Base-by-base conservation (phyloP, 768 basidiomycete genomes). In the Dacryopinax spathularia region DNA sequence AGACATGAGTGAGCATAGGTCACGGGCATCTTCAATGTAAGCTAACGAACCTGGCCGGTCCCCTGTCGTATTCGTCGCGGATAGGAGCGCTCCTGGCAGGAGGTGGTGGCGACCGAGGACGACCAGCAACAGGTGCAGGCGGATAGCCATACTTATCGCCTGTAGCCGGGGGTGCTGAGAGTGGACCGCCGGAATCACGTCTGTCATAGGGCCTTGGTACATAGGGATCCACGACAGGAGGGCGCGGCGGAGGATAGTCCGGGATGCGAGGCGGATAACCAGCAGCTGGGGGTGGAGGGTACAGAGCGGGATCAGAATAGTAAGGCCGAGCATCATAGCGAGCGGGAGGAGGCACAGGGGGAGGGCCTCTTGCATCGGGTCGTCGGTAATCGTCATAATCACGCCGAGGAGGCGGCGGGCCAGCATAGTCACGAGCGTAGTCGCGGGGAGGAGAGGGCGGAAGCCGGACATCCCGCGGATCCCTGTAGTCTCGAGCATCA, bases 41-140 rank as follows among this genome's bases (percentile, higher is more conserved):
- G 15, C 31, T 37, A 15, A 33, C 62, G 39, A 76, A 87, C 85
- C 85, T 66, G 25, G 60, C 71, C 20, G 80, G 76, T 61, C 79
- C 79, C 69, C 84, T 78, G 34, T 88, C 86, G 66, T 80, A 83
- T 25, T 88, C 86, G 37, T 88, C 86, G 62, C 84, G 77, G n/a
- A 80, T 79, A 36, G 63, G 31, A 27, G 59, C 63, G 29, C 15
- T 56, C 48, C 48, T 56, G 5, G 31, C 48, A 20, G 84, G 81
- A 33, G 72, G 72, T 66, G 84, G 78, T 34, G 87, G 80, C 4
- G 79, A 81, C 60, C 81, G 75, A 15, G 81, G 73, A 66, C 81
- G 77, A 62, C 78, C 82, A 61, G 79, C 72, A 34, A 56, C 25
- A 39, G 79, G 78, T 61, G 80, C 76, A 31, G 85, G 78, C 71